These are phyloP conservation scores for Eutypa lata DNA, from an alignment of 2,329 filamentous ascomycete genomes.

Conservation along the genomic window DNA sequence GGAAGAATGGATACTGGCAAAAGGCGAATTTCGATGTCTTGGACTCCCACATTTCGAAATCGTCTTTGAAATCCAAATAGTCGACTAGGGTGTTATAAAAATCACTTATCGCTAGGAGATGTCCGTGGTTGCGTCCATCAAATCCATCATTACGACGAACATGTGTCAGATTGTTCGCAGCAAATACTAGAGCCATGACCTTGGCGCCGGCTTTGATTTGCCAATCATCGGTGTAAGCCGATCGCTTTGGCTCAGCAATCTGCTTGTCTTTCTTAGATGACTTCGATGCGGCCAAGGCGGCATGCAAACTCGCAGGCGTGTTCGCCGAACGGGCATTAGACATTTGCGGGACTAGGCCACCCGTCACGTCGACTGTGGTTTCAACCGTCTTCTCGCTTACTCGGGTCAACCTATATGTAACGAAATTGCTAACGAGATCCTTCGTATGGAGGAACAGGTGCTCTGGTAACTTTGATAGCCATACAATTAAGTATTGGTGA, in stretches of 20 bases:
- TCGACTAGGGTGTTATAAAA: conserved; percentile 89
- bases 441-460: conserved; percentile 69
- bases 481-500: conserved; percentile 72
- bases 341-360: conserved; percentile 70
- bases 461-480: conserved; percentile 71
- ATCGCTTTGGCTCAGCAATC: conserved; percentile 50
- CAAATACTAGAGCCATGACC: conserved; percentile 77
- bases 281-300: conserved; percentile 61
- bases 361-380: conserved; percentile 57
- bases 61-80: conserved; percentile 77
- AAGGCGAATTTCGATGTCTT: conserved; percentile 75
- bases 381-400: conserved; percentile 66
- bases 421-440: conserved; percentile 72
- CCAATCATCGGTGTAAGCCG: conserved; percentile 76
- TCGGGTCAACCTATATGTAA: conserved; percentile 75
- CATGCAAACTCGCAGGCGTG: conserved; percentile 68
- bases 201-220: conserved; percentile 79
- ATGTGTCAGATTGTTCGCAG: conserved; percentile 65
- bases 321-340: conserved; percentile 58
- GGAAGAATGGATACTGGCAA: conserved; percentile 87
- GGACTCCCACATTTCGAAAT: conserved; percentile 86
- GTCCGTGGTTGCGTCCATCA: conserved; percentile 48
- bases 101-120: conserved; percentile 73
- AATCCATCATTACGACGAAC: conserved; percentile 33
- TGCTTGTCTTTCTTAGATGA: conserved; percentile 53